Conservation (phyloP, 2,329 filamentous ascomycete genomes). For the Didymella segeticola region DNA sequence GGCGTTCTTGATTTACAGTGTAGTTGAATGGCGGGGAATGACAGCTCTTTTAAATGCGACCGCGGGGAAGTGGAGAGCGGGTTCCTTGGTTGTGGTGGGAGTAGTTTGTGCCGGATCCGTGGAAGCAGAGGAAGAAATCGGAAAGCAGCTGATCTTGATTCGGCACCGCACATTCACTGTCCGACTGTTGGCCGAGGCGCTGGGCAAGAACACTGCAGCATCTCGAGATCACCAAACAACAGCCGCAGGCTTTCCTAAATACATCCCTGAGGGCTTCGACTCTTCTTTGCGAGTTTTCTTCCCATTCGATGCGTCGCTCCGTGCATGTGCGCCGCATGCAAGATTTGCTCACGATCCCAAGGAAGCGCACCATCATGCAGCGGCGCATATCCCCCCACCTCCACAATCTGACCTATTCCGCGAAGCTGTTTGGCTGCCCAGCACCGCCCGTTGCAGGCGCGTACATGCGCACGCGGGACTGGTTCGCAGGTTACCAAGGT, state of each 20-base stretch:
- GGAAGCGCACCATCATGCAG: constrained; percentile 22
- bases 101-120: constrained; percentile 23
- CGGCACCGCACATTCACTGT: constrained; percentile 15
- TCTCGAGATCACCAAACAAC: not conserved
- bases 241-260: not conserved
- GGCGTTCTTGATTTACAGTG: constrained; percentile 1
- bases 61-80: constrained; percentile 23
- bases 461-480: constrained; percentile 11
- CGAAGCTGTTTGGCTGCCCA: constrained; percentile 16
- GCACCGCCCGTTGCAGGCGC: constrained; percentile 16
- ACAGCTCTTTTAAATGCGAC: constrained; percentile 15
- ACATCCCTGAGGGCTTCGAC: not conserved
- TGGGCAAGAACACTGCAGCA: constrained; percentile 9
- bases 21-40: constrained; percentile 19
- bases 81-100: constrained; percentile 17
- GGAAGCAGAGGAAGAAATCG: constrained; percentile 36
- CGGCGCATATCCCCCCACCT: constrained; percentile 18
- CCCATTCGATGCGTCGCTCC: constrained; percentile 15
- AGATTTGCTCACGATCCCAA: constrained; percentile 34
- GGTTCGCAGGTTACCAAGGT: constrained; percentile 14
- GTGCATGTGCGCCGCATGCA: constrained; percentile 31
- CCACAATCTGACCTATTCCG: constrained; percentile 14
- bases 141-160: constrained; percentile 36
- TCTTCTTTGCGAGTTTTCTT: constrained; percentile 11
- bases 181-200: constrained; percentile 14